Percentiles rank a stretch among this genome's conserved stretches.
Conservation (phyloP, 2,329 filamentous ascomycete species). For the Aspergillus awamori region DNA sequence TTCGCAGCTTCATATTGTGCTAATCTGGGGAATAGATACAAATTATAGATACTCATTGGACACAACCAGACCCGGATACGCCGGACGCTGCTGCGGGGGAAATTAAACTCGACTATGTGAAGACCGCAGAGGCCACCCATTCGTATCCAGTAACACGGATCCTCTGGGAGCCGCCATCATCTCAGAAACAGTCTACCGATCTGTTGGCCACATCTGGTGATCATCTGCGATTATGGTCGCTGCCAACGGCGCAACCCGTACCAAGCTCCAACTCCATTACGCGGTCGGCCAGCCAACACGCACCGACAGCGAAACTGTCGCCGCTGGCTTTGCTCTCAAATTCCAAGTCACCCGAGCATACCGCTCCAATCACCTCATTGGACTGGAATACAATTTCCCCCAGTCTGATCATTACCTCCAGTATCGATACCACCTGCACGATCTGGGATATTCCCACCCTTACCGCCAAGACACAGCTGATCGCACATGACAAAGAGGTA, state of each 20-base stretch:
- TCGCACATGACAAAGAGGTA: constrained; percentile 98
- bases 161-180: constrained; percentile 92
- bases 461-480: constrained; percentile 96
- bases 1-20: constrained; percentile 12
- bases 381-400: constrained; percentile 99
- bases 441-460: constrained; percentile 99
- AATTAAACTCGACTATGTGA: constrained; percentile 76
- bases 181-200: constrained; percentile 93
- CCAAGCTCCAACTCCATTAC: constrained; percentile 69
- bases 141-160: constrained; percentile 96
- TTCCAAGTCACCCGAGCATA: constrained; percentile 97
- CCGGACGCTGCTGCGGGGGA: constrained; percentile 69
- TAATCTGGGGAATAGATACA: constrained; percentile 69
- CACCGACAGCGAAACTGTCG: constrained; percentile 76
- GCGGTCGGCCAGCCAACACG: constrained; percentile 64
- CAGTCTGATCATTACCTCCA: constrained; percentile 96
- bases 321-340: constrained; percentile 92
- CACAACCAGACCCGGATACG: constrained; percentile 69
- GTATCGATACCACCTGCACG: constrained; percentile 97
- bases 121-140: constrained; percentile 93
- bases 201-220: constrained; percentile 93
- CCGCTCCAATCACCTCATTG: constrained; percentile 89
- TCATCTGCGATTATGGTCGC: constrained; percentile 89
- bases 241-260: constrained; percentile 68
- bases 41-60: constrained; percentile 87